phyloP scores from a whole-genome alignment of 768 basidiomycete genomes.

The Strobilomyces confusus region DNA sequence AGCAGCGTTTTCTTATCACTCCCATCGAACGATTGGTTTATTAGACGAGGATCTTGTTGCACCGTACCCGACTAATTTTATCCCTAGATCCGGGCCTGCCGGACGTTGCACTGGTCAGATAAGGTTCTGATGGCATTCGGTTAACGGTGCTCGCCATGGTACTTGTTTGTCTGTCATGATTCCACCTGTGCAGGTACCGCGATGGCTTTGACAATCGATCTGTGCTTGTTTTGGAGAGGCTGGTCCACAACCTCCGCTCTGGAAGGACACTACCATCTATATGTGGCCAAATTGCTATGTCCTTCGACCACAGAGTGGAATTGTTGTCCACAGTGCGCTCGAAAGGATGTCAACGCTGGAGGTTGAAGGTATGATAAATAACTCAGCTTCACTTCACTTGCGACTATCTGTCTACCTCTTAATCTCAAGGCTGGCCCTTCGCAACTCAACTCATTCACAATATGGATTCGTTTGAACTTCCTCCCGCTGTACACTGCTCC shows the following conservation, averaged over 20 bases:
- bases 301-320: neutral
- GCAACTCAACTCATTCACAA: neutral
- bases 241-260: conserved; percentile 4
- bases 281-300: conserved; percentile 7
- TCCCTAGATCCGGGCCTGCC: too few relatives aligned
- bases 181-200: neutral
- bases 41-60: too few relatives aligned
- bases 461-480: conserved; percentile 2
- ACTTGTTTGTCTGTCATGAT: too few relatives aligned
- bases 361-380: conserved; percentile 12
- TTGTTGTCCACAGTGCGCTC: conserved; percentile 1
- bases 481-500: conserved; percentile 9
- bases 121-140: too few relatives aligned
- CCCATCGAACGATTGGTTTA: too few relatives aligned
- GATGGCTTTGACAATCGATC: neutral
- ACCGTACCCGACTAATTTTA: too few relatives aligned
- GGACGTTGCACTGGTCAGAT: too few relatives aligned
- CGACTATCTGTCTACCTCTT: neutral
- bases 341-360: conserved; percentile 5
- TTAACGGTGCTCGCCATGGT: too few relatives aligned
- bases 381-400: neutral
- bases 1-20: too few relatives aligned
- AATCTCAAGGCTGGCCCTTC: neutral
- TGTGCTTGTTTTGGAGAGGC: neutral
- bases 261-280: neutral